Base-by-base conservation (phyloP, 345 rosid genomes). In the Brassica cretica region DNA sequence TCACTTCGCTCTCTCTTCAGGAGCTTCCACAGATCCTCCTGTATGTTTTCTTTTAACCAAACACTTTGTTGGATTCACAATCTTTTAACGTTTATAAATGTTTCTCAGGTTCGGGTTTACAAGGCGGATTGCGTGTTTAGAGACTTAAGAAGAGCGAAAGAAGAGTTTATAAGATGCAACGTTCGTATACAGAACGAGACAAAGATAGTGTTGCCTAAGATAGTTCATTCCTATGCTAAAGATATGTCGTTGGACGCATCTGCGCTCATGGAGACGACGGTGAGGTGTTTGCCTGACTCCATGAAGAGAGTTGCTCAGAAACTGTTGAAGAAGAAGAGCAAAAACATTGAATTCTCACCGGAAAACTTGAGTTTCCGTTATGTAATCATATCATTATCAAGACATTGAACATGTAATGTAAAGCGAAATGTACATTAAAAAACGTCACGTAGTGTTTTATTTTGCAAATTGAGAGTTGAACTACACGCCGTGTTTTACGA, bases 1-100 rank as follows among this genome's bases (percentile, higher is more conserved):
- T 74, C 97, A 91, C 81, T 93, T 93, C 69, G 91, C 93, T 12
- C 91, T 93, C 56, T 89, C 90, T 81, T 88, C 89, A 10, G 97
- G 97, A 51, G 77, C 90, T 29, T 85, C 85, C 24, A 85, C 93
- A 51, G 98, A 89, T 76, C 97, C 97, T 9, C 84, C 71, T 85
- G 97, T 91, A 59, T 10, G 3, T 27, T 6, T 8, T 6, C 9
- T 15, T 55, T 32, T 32, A 32, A 8, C 5, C 5, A 8, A 35
- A 35, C 41, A 35, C 19, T 30, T 64, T 58, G 5, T 21, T 37
- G 24, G 30, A 29, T 29, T 63, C 21, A 15, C 12, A 67, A 30
- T 71, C 27, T 8, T 32, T 46, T 8, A 39, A 19, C 24, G 1
- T 3, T 64, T 11, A 8, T 21, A 6, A 10, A n/a, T 70, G n/a